Evolutionary conservation across 73 alveolate genomes (phyloP).

Genomic region (Paramecium sexaurelia): DNA sequence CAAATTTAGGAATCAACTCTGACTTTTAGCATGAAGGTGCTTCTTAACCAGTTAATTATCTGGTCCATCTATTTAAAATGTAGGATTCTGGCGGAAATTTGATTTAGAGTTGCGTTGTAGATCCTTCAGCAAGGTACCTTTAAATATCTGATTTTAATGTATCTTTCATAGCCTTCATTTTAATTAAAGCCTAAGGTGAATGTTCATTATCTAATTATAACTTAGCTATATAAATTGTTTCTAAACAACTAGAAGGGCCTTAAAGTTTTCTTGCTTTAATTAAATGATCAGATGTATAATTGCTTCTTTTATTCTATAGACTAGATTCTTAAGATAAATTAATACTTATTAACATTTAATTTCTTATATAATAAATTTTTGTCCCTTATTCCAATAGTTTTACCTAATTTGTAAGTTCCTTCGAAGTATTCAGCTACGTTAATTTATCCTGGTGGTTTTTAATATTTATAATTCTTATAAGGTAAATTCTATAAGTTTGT

Average conservation of each 20-base stretch:
- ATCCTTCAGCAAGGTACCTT: not conserved
- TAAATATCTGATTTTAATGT: not conserved
- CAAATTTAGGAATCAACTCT: not conserved
- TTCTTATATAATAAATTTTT: not conserved
- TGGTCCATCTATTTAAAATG: slow-evolving; percentile 18
- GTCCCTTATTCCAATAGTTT: slow-evolving; percentile 10
- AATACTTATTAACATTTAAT: slow-evolving; percentile 31
- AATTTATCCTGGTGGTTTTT: slow-evolving; percentile 34
- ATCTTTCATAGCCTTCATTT: slow-evolving; percentile 29
- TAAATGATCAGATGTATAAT: not conserved
- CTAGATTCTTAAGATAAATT: not conserved
- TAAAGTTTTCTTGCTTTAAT: slow-evolving; percentile 13
- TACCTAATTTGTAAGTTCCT: slow-evolving; percentile 22
- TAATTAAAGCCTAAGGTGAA: not conserved
- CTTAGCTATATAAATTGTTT: slow-evolving; percentile 44
- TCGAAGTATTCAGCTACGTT: slow-evolving; percentile 26
- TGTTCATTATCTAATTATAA: slow-evolving; percentile 31
- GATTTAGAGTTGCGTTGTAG: not conserved
- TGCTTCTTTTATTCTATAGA: not conserved
- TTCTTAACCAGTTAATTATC: not conserved
- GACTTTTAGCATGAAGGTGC: not conserved
- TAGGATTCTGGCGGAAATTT: slow-evolving; percentile 48
- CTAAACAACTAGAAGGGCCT: slow-evolving; percentile 56
- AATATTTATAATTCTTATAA: slow-evolving; percentile 33
- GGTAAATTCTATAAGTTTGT: not conserved